phyloP scores from a whole-genome alignment of 768 basidiomycete genomes.

The Boletus fagicola region DNA sequence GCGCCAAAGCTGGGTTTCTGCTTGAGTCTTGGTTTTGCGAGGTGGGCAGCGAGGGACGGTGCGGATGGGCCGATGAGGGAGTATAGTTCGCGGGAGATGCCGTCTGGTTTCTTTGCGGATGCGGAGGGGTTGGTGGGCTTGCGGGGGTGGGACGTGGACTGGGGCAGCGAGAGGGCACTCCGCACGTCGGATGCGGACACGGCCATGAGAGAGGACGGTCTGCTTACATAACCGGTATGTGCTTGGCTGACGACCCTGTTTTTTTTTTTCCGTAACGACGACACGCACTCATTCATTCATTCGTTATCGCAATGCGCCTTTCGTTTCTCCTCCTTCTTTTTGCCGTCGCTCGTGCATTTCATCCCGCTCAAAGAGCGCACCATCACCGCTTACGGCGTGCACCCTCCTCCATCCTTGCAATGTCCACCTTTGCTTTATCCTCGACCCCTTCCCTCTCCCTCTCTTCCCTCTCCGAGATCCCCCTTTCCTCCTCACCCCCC shows the following conservation, averaged over 20 bases:
- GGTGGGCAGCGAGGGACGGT: slow-evolving; percentile 77
- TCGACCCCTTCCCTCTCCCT: not conserved
- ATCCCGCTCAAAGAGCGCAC: not conserved
- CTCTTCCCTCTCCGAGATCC: not conserved
- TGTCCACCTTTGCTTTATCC: not conserved
- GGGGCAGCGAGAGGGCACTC: slow-evolving; percentile 70
- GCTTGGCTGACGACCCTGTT: not conserved
- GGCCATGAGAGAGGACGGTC: slow-evolving; percentile 43
- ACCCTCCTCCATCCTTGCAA: not conserved
- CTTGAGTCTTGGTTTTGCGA: slow-evolving; percentile 80
- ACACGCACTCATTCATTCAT: not conserved
- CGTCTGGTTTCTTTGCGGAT: slow-evolving; percentile 69
- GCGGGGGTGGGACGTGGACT: slow-evolving; percentile 38
- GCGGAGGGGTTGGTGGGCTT: slow-evolving; percentile 37
- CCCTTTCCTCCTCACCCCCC: not conserved
- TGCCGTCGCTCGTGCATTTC: not conserved
- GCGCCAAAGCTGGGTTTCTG: slow-evolving; percentile 78
- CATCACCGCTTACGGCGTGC: not conserved
- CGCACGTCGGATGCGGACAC: slow-evolving; percentile 79
- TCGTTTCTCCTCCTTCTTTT: not conserved
- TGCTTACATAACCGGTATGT: not conserved
- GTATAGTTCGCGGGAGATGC: slow-evolving; percentile 90
- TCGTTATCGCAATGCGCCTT: not conserved
- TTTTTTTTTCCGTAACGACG: not conserved
- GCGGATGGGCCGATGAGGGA: slow-evolving; percentile 93